These are phyloP conservation scores for Candida gorgasii DNA, from an alignment of 805 yeast genomes.

Conservation along the genomic window DNA sequence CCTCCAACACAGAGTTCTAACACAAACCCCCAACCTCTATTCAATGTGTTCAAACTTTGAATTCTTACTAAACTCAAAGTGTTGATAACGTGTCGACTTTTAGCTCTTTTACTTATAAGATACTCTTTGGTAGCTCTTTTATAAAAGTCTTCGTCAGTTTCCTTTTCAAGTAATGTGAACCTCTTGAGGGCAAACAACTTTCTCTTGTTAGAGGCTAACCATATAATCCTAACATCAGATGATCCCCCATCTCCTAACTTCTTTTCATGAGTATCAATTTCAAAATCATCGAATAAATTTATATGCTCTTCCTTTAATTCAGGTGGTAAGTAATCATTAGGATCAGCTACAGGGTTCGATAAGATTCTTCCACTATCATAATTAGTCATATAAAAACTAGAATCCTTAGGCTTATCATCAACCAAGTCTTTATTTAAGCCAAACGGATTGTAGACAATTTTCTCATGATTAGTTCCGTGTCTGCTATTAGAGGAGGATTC, in stretches of 20 bases:
- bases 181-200: constrained; percentile 64
- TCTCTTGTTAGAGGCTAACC: constrained; percentile 39
- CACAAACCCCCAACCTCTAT: constrained; percentile 76
- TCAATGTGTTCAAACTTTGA: constrained; percentile 53
- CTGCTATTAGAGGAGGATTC: not conserved
- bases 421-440: constrained; percentile 45
- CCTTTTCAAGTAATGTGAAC: constrained; percentile 59
- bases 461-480: constrained; percentile 27
- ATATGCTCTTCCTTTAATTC: constrained; percentile 49
- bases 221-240: constrained; percentile 55
- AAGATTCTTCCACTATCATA: constrained; percentile 50
- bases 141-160: constrained; percentile 65
- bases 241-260: constrained; percentile 75
- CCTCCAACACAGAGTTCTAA: constrained; percentile 63
- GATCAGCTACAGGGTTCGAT: constrained; percentile 63
- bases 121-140: constrained; percentile 64
- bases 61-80: constrained; percentile 57
- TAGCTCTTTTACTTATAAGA: constrained; percentile 54
- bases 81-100: constrained; percentile 61
- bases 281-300: constrained; percentile 57
- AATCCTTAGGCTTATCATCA: constrained; percentile 26
- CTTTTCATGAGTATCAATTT: constrained; percentile 40
- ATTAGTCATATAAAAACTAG: constrained; percentile 30
- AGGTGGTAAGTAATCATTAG: constrained; percentile 62
- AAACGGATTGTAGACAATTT: constrained; percentile 65